These are phyloP conservation scores for Ophiostoma fasciatum DNA, from an alignment of 2,329 filamentous ascomycete genomes.

Conservation along the genomic window DNA sequence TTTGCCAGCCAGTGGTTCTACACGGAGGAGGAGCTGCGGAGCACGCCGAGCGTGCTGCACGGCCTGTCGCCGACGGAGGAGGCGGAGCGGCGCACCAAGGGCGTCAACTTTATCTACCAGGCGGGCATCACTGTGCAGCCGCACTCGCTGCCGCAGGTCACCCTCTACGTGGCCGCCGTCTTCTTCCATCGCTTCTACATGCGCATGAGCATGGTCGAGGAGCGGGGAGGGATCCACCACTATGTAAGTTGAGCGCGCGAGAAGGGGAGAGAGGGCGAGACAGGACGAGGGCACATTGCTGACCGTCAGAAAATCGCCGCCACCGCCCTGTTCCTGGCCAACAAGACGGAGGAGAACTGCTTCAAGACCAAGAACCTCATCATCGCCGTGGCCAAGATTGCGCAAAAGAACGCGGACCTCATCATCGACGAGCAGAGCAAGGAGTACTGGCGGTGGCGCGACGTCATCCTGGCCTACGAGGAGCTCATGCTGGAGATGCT, in stretches of 20 bases:
- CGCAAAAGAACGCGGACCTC: constrained; percentile 83
- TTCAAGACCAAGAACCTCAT: constrained; percentile 92
- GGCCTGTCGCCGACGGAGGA: constrained; percentile 68
- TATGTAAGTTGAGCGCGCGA: constrained; percentile 66
- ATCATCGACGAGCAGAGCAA: constrained; percentile 93
- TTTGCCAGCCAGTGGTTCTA: constrained; percentile 69
- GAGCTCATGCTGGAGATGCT: constrained; percentile 82
- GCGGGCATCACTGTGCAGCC: constrained; percentile 76
- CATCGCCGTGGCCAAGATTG: constrained; percentile 82
- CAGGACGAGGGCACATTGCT: too few relatives aligned
- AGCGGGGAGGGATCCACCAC: constrained; percentile 69
- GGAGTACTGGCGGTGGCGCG: constrained; percentile 96
- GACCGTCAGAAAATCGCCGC: constrained; percentile 70
- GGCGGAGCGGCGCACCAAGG: constrained; percentile 68
- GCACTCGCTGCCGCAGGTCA: constrained; percentile 60
- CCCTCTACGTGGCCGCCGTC: constrained; percentile 78
- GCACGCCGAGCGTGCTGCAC: constrained; percentile 72
- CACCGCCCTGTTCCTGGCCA: constrained; percentile 82
- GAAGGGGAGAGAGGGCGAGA: too few relatives aligned
- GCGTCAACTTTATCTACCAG: constrained; percentile 92
- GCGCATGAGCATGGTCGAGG: constrained; percentile 66
- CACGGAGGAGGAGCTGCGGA: constrained; percentile 64
- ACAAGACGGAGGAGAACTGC: constrained; percentile 94
- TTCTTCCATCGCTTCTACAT: constrained; percentile 97
- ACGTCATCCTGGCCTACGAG: constrained; percentile 84